Evolutionary conservation across 768 basidiomycete genomes (phyloP).

Genomic region (Suillus discolor): DNA sequence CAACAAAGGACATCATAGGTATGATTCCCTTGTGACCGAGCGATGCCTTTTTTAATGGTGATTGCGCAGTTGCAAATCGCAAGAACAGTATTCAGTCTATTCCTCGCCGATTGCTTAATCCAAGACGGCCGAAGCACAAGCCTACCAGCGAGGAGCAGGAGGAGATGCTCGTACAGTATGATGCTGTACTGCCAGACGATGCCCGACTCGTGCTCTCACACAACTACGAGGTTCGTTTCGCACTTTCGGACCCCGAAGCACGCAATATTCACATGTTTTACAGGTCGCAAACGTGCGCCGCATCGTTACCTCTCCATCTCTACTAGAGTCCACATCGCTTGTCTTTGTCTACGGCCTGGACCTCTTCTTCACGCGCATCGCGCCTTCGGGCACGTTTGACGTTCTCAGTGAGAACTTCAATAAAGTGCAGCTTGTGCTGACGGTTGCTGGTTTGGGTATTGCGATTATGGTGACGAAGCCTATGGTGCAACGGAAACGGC

Average conservation of each 20-base stretch:
- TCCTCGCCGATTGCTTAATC: slow-evolving; percentile 75
- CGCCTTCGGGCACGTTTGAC: slow-evolving; percentile 91
- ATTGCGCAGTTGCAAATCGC: slow-evolving; percentile 67
- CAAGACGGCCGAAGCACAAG: slow-evolving; percentile 79
- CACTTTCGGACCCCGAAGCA: slow-evolving; percentile 22
- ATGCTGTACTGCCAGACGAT: slow-evolving; percentile 76
- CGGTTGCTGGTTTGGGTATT: slow-evolving; percentile 65
- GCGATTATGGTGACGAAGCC: slow-evolving; percentile 86
- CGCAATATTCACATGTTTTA: not conserved
- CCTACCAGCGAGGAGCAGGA: slow-evolving; percentile 78
- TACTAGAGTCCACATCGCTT: slow-evolving; percentile 90
- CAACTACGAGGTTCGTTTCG: slow-evolving; percentile 46
- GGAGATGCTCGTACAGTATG: slow-evolving; percentile 85
- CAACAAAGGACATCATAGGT: slow-evolving; percentile 87
- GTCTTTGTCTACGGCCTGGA: slow-evolving; percentile 88
- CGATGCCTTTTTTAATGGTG: not conserved
- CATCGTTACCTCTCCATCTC: slow-evolving; percentile 78
- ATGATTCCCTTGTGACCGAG: slow-evolving; percentile 24
- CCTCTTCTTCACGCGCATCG: slow-evolving; percentile 82
- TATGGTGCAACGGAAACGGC: slow-evolving; percentile 69
- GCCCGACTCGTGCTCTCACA: slow-evolving; percentile 59
- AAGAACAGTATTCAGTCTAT: slow-evolving; percentile 76
- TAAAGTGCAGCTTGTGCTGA: slow-evolving; percentile 87
- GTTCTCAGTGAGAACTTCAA: slow-evolving; percentile 92
- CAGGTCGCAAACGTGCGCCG: slow-evolving; percentile 70